phyloP scores from a whole-genome alignment of 2,329 filamentous ascomycete genomes.

The Cercospora zeae-maydis region DNA sequence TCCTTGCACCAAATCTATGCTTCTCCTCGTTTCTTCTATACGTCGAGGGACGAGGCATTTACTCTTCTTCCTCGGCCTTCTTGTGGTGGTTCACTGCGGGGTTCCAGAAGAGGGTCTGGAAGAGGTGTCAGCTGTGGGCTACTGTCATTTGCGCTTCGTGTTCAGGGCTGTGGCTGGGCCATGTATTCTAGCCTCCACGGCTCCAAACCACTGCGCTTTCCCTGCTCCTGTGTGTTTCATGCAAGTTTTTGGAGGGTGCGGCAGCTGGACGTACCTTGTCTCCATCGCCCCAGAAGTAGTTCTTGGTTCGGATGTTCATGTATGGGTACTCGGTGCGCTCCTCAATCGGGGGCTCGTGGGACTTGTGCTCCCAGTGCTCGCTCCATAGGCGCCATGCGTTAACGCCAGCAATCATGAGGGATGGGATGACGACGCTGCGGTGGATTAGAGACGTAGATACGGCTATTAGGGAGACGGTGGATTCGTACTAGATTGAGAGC shows the following conservation, averaged over 20 bases:
- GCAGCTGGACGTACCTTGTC: constrained; percentile 69
- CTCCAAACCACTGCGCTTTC: not conserved
- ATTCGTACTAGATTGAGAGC: constrained; percentile 87
- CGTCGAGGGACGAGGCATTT: not conserved
- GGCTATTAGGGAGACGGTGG: not conserved
- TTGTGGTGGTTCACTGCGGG: constrained; percentile 84
- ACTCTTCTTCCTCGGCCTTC: constrained; percentile 4
- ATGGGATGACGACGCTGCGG: constrained; percentile 61
- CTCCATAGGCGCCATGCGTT: constrained; percentile 92
- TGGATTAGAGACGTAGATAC: constrained; percentile 7
- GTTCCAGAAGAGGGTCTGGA: constrained; percentile 71
- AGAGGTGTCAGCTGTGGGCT: not conserved
- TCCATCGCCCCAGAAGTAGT: constrained; percentile 90
- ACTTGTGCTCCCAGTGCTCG: constrained; percentile 96
- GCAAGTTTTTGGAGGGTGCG: not conserved
- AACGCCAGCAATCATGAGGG: constrained; percentile 64
- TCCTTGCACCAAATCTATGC: not conserved
- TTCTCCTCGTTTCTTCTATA: not conserved
- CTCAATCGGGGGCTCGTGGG: constrained; percentile 78
- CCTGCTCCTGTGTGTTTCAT: not conserved
- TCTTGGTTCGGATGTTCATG: constrained; percentile 97
- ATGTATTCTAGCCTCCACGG: not conserved
- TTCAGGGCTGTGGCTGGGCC: not conserved
- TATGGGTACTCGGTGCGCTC: constrained; percentile 92
- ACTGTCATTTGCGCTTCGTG: constrained; percentile 6